Evolutionary conservation across 148 eudicot species (phyloP).

Genomic region (Amaranthus cruentus): DNA sequence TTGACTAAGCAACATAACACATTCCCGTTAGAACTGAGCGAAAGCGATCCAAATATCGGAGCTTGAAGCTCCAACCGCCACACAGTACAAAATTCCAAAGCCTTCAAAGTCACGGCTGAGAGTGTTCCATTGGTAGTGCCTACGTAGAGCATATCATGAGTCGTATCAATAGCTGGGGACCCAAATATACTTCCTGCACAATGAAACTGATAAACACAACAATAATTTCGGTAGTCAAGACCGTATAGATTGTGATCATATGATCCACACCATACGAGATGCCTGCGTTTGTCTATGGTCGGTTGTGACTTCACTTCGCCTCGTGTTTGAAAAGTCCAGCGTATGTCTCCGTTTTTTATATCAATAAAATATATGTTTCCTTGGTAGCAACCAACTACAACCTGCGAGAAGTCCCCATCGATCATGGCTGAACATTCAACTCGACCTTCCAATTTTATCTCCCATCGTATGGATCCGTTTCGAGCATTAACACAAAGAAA

Average conservation of each 20-base stretch:
- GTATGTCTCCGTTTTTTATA: slow-evolving; percentile 45
- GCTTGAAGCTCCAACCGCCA: slow-evolving; percentile 70
- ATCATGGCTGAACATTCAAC: slow-evolving; percentile 78
- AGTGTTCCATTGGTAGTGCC: slow-evolving; percentile 76
- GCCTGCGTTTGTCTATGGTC: slow-evolving; percentile 52
- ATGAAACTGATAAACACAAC: slow-evolving; percentile 50
- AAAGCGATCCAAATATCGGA: slow-evolving; percentile 82
- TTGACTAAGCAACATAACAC: slow-evolving; percentile 75
- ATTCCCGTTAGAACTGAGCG: slow-evolving; percentile 46
- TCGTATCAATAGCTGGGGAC: slow-evolving; percentile 72
- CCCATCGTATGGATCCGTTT: slow-evolving; percentile 71
- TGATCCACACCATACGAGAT: slow-evolving; percentile 95
- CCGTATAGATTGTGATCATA: slow-evolving; percentile 77
- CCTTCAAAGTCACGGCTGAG: slow-evolving; percentile 58
- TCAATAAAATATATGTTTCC: slow-evolving; percentile 85
- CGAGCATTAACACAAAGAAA: slow-evolving; percentile 68
- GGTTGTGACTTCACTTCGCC: slow-evolving; percentile 93
- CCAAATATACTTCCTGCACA: slow-evolving; percentile 87
- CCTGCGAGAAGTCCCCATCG: slow-evolving; percentile 71
- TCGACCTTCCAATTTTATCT: slow-evolving; percentile 58
- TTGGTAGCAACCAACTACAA: slow-evolving; percentile 80
- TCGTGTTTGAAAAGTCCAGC: slow-evolving; percentile 74
- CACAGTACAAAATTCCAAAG: slow-evolving; percentile 34
- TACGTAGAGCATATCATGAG: slow-evolving; percentile 45
- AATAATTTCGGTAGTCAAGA: slow-evolving; percentile 63